A percentile compares a stretch with the other conserved stretches of the same genome.
phyloP scores from a whole-genome alignment of 441 rosid species.

The Corymbia calophylla region DNA sequence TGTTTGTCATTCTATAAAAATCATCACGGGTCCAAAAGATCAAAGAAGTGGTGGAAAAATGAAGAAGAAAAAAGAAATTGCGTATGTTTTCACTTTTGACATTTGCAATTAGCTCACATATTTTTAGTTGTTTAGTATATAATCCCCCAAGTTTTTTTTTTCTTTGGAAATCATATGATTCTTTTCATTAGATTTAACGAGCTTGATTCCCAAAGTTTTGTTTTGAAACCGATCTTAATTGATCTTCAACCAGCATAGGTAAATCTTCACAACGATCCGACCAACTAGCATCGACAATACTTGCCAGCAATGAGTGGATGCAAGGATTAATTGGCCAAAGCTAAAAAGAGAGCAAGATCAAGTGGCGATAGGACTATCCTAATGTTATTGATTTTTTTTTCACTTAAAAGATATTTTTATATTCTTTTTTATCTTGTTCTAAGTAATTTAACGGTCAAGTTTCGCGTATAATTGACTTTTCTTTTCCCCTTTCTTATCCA shows the following conservation, averaged over 20 bases:
- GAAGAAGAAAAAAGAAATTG: accelerated
- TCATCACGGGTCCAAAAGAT: background rate
- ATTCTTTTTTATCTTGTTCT: background rate
- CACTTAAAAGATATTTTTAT: too few species aligned
- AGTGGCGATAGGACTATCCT: accelerated
- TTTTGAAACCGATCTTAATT: too few species aligned
- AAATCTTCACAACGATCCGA: too few species aligned
- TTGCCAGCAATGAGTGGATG: too few species aligned
- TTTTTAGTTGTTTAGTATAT: accelerated
- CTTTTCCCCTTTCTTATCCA: background rate
- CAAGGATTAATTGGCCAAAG: accelerated
- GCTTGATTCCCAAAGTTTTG: too few species aligned
- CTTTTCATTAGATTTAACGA: too few species aligned
- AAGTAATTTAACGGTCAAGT: background rate
- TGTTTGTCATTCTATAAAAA: background rate
- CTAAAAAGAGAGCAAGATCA: too few species aligned
- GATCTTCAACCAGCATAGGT: accelerated
- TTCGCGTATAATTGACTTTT: background rate
- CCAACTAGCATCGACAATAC: accelerated
- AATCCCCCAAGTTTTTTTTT: background rate
- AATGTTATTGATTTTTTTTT: too few species aligned
- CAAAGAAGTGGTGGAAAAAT: background rate
- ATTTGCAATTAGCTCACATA: background rate
- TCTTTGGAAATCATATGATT: too few species aligned
- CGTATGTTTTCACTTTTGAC: background rate